phyloP scores from a whole-genome alignment of 176 grass and related monocot species.

The Sorghum bicolor region DNA sequence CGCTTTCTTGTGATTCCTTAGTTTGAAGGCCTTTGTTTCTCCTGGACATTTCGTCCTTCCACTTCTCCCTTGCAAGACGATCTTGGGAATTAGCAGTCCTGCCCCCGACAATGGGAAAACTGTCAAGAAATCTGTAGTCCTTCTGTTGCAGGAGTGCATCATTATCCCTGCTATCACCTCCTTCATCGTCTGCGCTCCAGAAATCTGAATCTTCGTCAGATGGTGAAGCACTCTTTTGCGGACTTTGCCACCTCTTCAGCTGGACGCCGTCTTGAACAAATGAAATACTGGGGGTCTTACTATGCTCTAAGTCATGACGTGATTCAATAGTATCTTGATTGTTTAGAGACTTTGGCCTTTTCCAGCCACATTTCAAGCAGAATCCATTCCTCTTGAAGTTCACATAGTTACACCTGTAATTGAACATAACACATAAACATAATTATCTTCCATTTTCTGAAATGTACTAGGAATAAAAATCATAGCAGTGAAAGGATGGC shows the following conservation, averaged over 20 bases:
- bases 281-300: slow-evolving; percentile 44
- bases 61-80: slow-evolving; percentile 51
- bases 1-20: neutral
- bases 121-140: slow-evolving; percentile 34
- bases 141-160: slow-evolving; percentile 14
- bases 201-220: slow-evolving; percentile 52
- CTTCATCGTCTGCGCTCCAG: slow-evolving; percentile 42
- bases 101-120: slow-evolving; percentile 77
- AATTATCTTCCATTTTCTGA: slow-evolving; percentile 14
- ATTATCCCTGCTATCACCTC: neutral
- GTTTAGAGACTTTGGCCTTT: slow-evolving; percentile 78
- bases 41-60: slow-evolving; percentile 76
- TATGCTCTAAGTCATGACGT: slow-evolving; percentile 29
- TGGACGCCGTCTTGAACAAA: slow-evolving; percentile 64
- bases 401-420: slow-evolving; percentile 85
- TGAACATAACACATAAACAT: slow-evolving; percentile 13
- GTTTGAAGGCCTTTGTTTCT: slow-evolving; percentile 33
- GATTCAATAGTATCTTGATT: slow-evolving; percentile 35
- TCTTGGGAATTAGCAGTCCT: slow-evolving; percentile 56
- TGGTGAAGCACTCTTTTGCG: slow-evolving; percentile 27
- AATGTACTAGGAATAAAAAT: slow-evolving; percentile 12
- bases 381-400: slow-evolving; percentile 85
- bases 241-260: slow-evolving; percentile 4
- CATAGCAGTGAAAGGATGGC: neutral
- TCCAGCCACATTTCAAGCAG: slow-evolving; percentile 87